Percentiles rank a stretch among this genome's conserved stretches.
phyloP scores from a whole-genome alignment of 164 flowering plant species.

The Macadamia integrifolia region DNA sequence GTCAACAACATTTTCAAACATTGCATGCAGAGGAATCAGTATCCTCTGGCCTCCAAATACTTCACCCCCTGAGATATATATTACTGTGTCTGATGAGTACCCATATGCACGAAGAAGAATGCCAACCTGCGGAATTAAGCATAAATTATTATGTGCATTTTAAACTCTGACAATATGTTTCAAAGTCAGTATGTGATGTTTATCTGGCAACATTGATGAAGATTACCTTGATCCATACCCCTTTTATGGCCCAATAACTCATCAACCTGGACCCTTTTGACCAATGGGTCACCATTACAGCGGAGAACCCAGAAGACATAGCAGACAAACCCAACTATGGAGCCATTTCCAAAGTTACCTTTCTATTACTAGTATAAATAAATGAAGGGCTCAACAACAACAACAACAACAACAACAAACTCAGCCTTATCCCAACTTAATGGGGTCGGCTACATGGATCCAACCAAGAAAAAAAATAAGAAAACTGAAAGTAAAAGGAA shows the following conservation, averaged over 20 bases:
- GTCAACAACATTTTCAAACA: slow-evolving; percentile 95
- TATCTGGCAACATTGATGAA: background rate
- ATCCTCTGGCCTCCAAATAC: slow-evolving; percentile 90
- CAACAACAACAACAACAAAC: too few species aligned
- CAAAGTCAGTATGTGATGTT: too few species aligned
- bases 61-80: slow-evolving; percentile 91
- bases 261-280: background rate
- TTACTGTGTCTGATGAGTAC: slow-evolving; percentile 73
- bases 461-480: too few species aligned
- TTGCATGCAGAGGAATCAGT: slow-evolving; percentile 76
- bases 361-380: background rate
- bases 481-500: too few species aligned
- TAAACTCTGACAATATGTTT: too few species aligned
- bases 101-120: slow-evolving; percentile 94
- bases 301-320: background rate
- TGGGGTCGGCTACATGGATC: too few species aligned
- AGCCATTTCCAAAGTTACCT: background rate
- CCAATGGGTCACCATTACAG: background rate
- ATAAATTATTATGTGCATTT: background rate
- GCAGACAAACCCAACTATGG: background rate
- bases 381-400: background rate
- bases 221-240: background rate
- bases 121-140: slow-evolving; percentile 53
- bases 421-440: too few species aligned
- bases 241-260: background rate